phyloP scores from a whole-genome alignment of 192 early-diverging fungal species.

The Podila horticola region DNA sequence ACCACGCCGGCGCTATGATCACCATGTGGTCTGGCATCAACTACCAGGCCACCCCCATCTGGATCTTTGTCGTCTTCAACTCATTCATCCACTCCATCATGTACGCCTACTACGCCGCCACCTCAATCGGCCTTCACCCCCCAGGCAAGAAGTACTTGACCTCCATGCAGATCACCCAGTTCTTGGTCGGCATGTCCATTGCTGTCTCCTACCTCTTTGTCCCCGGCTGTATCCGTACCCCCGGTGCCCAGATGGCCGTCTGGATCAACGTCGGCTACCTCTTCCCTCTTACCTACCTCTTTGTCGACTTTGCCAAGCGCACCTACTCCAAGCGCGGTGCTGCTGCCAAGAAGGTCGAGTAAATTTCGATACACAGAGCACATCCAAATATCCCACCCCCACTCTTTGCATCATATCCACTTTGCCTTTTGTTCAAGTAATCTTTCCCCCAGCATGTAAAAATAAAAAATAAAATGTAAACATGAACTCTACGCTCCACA shows the following conservation, averaged over 20 bases:
- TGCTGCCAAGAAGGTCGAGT: conserved; percentile 44
- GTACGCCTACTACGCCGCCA: conserved; percentile 86
- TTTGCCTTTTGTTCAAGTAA: no score
- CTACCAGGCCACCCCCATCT: conserved; percentile 76
- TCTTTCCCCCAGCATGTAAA: no score
- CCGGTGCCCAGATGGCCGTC: conserved; percentile 66
- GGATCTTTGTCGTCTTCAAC: conserved; percentile 87
- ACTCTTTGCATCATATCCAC: neutral
- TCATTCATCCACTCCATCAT: conserved; percentile 90
- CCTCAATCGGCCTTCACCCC: conserved; percentile 77
- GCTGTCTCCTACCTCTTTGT: conserved; percentile 76
- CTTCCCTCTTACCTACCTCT: conserved; percentile 79
- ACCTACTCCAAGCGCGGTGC: conserved; percentile 68
- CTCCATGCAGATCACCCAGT: conserved; percentile 85
- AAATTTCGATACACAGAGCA: neutral
- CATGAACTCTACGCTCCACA: no score
- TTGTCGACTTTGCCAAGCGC: conserved; percentile 80
- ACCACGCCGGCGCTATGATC: conserved; percentile 87
- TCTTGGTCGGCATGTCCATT: conserved; percentile 75
- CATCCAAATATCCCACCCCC: neutral
- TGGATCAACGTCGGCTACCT: conserved; percentile 75
- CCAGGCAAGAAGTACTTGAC: conserved; percentile 87
- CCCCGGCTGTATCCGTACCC: conserved; percentile 62
- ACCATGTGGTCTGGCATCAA: conserved; percentile 81
- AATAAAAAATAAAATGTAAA: no score